Percentiles rank a stretch among this genome's conserved stretches.
phyloP scores from a whole-genome alignment of 805 yeast species.

The Kurtzmaniella fragi region DNA sequence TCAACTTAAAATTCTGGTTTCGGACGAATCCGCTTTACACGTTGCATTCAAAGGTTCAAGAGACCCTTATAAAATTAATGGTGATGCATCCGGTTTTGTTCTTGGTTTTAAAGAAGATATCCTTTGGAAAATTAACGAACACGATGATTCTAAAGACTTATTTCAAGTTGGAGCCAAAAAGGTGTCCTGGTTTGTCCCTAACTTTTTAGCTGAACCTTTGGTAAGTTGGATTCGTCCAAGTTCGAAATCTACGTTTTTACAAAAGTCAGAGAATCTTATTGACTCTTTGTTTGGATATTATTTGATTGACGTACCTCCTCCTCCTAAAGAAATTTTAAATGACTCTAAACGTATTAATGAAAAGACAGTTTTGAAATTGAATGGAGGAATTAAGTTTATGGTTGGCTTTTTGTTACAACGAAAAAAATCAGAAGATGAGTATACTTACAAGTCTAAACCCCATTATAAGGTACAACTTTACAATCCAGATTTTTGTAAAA shows the following conservation, averaged over 20 bases:
- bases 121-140: constrained; percentile 53
- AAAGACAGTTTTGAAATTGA: constrained; percentile 51
- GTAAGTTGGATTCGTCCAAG: constrained; percentile 57
- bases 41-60: constrained; percentile 68
- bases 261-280: constrained; percentile 39
- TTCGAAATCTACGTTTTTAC: constrained; percentile 38
- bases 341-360: constrained; percentile 25
- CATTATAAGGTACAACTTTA: constrained; percentile 56
- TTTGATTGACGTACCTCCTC: constrained; percentile 19
- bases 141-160: constrained; percentile 65
- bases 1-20: constrained; percentile 48
- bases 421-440: constrained; percentile 9
- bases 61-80: constrained; percentile 72
- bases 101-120: constrained; percentile 66
- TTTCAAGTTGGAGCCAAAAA: constrained; percentile 58
- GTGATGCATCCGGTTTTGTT: constrained; percentile 69
- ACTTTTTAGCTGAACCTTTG: constrained; percentile 49
- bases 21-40: constrained; percentile 44
- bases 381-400: constrained; percentile 56
- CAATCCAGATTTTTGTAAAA: constrained; percentile 47
- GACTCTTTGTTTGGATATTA: constrained; percentile 48
- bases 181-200: constrained; percentile 71
- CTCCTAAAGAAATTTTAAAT: neutral
- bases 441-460: constrained; percentile 47
- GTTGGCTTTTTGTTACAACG: constrained; percentile 59